These are phyloP conservation scores for Penicillium oxalicum DNA, from an alignment of 2,329 filamentous ascomycete genomes.

Conservation along the genomic window DNA sequence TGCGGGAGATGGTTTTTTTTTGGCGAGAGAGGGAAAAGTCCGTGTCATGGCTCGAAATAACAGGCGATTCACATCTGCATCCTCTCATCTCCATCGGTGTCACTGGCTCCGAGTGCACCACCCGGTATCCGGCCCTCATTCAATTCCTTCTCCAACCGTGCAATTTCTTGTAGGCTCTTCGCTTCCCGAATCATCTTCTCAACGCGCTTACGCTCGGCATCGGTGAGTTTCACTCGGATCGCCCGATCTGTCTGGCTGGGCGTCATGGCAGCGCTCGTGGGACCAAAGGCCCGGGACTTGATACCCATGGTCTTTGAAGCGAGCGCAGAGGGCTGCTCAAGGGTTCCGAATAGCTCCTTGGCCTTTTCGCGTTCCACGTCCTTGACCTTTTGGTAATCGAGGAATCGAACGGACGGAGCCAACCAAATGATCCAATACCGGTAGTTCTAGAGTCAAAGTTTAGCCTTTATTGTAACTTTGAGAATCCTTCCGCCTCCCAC, in stretches of 20 bases:
- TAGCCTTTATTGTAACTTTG: background rate
- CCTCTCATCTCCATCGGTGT: slow-evolving; percentile 27
- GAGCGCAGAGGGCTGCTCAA: slow-evolving; percentile 68
- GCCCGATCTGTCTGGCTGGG: slow-evolving; percentile 52
- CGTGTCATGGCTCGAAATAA: background rate
- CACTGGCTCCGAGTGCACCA: slow-evolving; percentile 44
- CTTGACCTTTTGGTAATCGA: slow-evolving; percentile 90
- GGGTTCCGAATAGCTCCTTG: slow-evolving; percentile 74
- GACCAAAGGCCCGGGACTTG: slow-evolving; percentile 71
- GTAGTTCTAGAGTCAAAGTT: slow-evolving; percentile 61
- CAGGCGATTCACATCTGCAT: slow-evolving; percentile 33
- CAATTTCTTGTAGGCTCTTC: slow-evolving; percentile 84
- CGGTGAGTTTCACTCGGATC: slow-evolving; percentile 76
- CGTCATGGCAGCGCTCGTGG: slow-evolving; percentile 37
- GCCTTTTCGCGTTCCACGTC: slow-evolving; percentile 73
- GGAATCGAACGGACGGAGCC: slow-evolving; percentile 75
- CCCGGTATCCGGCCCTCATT: slow-evolving; percentile 80
- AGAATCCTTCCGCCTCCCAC: too few species aligned
- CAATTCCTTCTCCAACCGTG: slow-evolving; percentile 81
- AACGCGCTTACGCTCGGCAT: slow-evolving; percentile 77
- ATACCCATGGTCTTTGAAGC: slow-evolving; percentile 78
- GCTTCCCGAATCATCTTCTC: slow-evolving; percentile 84
- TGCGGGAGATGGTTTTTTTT: too few species aligned
- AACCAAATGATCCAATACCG: slow-evolving; percentile 87
- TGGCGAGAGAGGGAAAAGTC: too few species aligned